Evolutionary conservation across 345 rosid species (phyloP), one percentile per base, ranked within the genome.

Genomic region (Dipteronia dyeriana): DNA sequence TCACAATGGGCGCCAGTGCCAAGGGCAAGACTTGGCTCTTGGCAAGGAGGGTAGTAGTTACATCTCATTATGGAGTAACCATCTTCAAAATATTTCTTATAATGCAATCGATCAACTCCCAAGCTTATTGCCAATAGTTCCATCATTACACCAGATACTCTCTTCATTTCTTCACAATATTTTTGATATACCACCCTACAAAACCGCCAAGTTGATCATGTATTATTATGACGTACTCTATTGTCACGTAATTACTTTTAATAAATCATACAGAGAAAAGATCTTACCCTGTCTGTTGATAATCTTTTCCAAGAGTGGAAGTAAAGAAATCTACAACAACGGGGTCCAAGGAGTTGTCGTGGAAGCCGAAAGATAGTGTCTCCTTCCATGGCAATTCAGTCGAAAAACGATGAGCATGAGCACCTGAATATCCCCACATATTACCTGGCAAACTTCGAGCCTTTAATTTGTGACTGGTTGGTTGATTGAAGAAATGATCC

Each of bases 361-460:
- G 11, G 64, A 70, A 87, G 7, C 76, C 80, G 12, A 88, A 76
- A 49, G 93, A 73, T 12, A 92, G 79, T 9, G 89, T 89, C 77
- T 92, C 92, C 81, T 90, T 92, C 97, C 97, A 90, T 1, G 92
- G 90, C 79, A 89, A 73, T 63, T 84, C 89, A 9, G 91, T 80
- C 8, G 86, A 75, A 70, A 82, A 90, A 34, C 92, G 84, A 13
- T 86, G 86, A 20, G 84, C 25, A 66, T 86, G 89, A 29, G 85
- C 87, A 34, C 84, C 76, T 1, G 90, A 82, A 76, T 87, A 89
- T 1, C 92, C 92, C 70, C 84, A 82, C 1, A 63, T 19, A 7
- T 75, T 72, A 13, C 87, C 85, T 3, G 75, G 68, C 29, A 16
- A 70, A 78, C 75, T 82, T 31, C 23, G 72, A 70, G 80, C 83